phyloP scores from a whole-genome alignment of 2,329 filamentous ascomycete species.

The Xylaria sp. region DNA sequence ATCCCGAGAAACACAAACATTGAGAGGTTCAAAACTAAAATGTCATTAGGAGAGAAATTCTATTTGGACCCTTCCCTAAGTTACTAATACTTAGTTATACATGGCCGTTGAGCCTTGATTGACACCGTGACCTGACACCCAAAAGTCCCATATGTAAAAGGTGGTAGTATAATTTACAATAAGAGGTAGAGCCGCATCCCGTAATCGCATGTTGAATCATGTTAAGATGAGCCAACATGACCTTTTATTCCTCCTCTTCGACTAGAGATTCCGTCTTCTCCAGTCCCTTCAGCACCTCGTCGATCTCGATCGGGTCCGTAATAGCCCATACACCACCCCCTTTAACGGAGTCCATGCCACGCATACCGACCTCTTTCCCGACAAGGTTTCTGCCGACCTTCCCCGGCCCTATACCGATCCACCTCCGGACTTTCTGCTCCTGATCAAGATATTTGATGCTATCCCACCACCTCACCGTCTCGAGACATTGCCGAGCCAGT shows the following conservation, averaged over 20 bases:
- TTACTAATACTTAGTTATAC: conserved; percentile 3
- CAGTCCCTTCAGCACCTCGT: conserved; percentile 71
- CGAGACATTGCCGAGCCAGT: conserved; percentile 82
- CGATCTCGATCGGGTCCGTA: conserved; percentile 79
- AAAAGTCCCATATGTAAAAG: conserved; percentile 18
- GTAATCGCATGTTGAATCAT: neutral
- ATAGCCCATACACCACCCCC: conserved; percentile 95
- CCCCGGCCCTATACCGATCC: conserved; percentile 92
- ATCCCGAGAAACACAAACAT: neutral
- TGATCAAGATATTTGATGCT: conserved; percentile 90
- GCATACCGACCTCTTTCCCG: conserved; percentile 93
- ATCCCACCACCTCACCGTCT: conserved; percentile 95
- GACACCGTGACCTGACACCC: conserved; percentile 21
- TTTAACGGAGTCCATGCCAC: conserved; percentile 78
- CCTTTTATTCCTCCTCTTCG: conserved; percentile 57
- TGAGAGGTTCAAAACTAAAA: neutral
- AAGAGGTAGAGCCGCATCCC: neutral
- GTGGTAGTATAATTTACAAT: conserved; percentile 24
- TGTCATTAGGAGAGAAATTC: neutral
- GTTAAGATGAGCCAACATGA: neutral
- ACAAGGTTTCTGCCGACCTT: conserved; percentile 94
- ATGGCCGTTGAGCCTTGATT: conserved; percentile 17
- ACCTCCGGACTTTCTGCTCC: conserved; percentile 80
- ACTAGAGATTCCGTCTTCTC: conserved; percentile 69
- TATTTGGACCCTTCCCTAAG: neutral